phyloP scores from a whole-genome alignment of 164 flowering plant genomes.

The Vitis vinifera region ASM3070453v1 NC_081821.1:9876501-9877000 shows the following conservation, averaged over 20 bases:
- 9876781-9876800: constrained; percentile 51
- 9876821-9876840: constrained; percentile 84
- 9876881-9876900: background rate
- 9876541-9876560: too few relatives aligned
- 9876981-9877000: background rate
- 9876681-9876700: constrained; percentile 90
- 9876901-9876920: background rate
- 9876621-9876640: constrained; percentile 54
- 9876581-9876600: constrained; percentile 82
- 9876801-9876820: constrained; percentile 42
- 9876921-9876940: background rate
- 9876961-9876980: background rate
- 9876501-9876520: too few relatives aligned
- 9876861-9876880: constrained; percentile 30
- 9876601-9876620: constrained; percentile 67
- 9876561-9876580: background rate
- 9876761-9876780: background rate
- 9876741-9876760: constrained; percentile 3
- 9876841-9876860: constrained; percentile 94
- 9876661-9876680: constrained; percentile 58
- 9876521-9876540: too few relatives aligned
- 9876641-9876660: constrained; percentile 68
- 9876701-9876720: constrained; percentile 56
- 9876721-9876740: background rate
- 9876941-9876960: background rate